A percentile compares a stretch with the other conserved stretches of the same genome.
Conservation (phyloP, 176 grass and related monocot species). For the Oryza australiensis region DNA sequence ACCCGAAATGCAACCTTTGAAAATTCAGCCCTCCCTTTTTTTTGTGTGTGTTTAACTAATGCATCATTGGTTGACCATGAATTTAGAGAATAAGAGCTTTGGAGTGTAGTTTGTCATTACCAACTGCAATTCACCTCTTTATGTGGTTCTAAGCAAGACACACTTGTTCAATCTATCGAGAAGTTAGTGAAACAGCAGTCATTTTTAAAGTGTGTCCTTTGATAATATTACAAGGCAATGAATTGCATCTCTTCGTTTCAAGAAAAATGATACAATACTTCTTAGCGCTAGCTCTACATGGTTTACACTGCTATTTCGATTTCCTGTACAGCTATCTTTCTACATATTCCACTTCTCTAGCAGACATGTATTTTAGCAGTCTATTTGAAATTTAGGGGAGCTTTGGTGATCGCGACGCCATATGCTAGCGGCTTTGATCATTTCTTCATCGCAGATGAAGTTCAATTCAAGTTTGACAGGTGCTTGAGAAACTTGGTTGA, state of each 20-base stretch:
- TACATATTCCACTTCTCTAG: not conserved
- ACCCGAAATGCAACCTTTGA: not conserved
- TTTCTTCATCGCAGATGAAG: conserved; percentile 95
- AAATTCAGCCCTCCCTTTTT: not conserved
- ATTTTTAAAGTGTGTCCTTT: not conserved
- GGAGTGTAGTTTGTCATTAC: not conserved
- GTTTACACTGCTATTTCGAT: not conserved
- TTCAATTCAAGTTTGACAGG: conserved; percentile 92
- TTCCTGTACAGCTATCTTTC: not conserved
- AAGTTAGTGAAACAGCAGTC: not conserved
- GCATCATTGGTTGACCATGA: not conserved
- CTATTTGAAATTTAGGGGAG: conserved; percentile 57
- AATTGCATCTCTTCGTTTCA: not conserved
- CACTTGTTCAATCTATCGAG: not conserved
- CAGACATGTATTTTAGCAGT: conserved; percentile 4
- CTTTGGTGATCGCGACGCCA: conserved; percentile 90
- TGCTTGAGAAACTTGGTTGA: conserved; percentile 81
- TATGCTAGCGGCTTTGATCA: conserved; percentile 91
- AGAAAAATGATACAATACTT: not conserved
- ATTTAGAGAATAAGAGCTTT: not conserved
- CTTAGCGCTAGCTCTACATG: not conserved
- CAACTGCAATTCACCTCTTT: not conserved
- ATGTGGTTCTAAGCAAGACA: not conserved
- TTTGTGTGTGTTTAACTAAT: not conserved
- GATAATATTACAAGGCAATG: not conserved